These are phyloP conservation scores for Pisolithus microcarpus DNA, from an alignment of 768 basidiomycete species.

Conservation along the genomic window DNA sequence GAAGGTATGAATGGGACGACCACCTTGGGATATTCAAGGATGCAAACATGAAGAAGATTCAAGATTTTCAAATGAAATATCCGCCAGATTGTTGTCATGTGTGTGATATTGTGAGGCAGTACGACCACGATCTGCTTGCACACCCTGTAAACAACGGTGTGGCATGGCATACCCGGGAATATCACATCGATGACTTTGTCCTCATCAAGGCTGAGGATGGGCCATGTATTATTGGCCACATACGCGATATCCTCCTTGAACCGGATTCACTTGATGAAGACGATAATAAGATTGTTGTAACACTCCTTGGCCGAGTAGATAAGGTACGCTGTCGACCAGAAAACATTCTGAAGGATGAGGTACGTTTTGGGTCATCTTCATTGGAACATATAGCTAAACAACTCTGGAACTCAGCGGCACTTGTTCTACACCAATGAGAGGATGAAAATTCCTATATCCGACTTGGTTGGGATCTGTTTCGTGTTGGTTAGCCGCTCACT, in stretches of 20 bases:
- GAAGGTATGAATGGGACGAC: conserved; percentile 47
- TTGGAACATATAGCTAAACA: neutral
- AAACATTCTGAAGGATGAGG: conserved; percentile 49
- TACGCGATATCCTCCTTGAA: conserved; percentile 29
- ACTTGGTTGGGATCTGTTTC: conserved; percentile 43
- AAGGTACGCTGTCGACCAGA: conserved; percentile 31
- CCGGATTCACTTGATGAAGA: conserved; percentile 10
- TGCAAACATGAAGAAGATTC: conserved; percentile 25
- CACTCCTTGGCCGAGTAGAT: conserved; percentile 46
- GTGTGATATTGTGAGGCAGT: conserved; percentile 34
- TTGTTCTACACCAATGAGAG: conserved; percentile 50
- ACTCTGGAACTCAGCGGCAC: conserved; percentile 35
- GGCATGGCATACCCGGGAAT: conserved; percentile 38
- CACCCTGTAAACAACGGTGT: conserved; percentile 35
- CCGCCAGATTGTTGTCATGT: conserved; percentile 49
- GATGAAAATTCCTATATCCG: conserved; percentile 24
- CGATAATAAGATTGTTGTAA: conserved; percentile 26
- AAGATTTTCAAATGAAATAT: neutral
- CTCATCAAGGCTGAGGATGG: conserved; percentile 42
- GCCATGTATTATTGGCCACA: conserved; percentile 51
- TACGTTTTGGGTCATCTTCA: conserved; percentile 18
- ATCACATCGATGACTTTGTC: conserved; percentile 59
- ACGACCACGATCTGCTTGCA: conserved; percentile 25
- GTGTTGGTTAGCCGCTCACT: conserved; percentile 35
- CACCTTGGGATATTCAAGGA: conserved; percentile 40